These are phyloP conservation scores for Arthrobotrys conoides DNA, from an alignment of 2,329 filamentous ascomycete genomes.

Conservation along the genomic window DNA sequence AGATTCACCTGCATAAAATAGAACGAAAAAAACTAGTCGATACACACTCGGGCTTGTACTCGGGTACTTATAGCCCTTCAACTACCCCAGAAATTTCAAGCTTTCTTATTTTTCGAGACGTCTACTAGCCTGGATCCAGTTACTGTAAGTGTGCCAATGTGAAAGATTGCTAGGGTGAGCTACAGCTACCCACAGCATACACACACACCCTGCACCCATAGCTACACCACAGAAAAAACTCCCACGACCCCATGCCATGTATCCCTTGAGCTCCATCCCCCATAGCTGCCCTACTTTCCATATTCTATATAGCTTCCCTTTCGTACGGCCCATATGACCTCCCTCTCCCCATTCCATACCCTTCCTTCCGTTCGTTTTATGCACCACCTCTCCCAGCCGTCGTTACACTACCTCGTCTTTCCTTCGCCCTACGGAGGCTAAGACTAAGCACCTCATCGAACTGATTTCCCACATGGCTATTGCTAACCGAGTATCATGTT, in stretches of 20 bases:
- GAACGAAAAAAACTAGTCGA: not conserved
- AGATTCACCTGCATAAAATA: conserved; percentile 15
- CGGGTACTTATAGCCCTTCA: conserved; percentile 14
- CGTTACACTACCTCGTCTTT: conserved; percentile 7
- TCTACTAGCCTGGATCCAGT: conserved; percentile 23
- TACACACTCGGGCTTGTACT: conserved; percentile 8
- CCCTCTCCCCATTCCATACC: conserved; percentile 18
- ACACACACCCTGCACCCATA: conserved; percentile 6
- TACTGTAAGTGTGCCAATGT: conserved; percentile 40
- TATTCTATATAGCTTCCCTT: conserved; percentile 41
- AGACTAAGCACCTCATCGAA: conserved; percentile 16
- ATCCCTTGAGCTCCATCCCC: conserved; percentile 18
- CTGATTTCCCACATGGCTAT: conserved; percentile 6
- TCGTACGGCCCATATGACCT: conserved; percentile 17
- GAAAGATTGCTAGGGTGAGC: conserved; percentile 13
- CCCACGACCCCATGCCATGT: conserved; percentile 27
- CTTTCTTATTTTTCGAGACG: conserved; percentile 4
- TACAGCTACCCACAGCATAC: conserved; percentile 19
- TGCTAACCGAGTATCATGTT: conserved; percentile 43
- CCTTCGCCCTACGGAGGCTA: conserved; percentile 21
- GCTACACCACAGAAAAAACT: conserved; percentile 7
- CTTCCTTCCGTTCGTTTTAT: conserved; percentile 21
- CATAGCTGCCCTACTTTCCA: conserved; percentile 2
- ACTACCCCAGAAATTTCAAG: conserved; percentile 30
- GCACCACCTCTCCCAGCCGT: conserved; percentile 4